Base-by-base conservation (phyloP, 345 rosid species). In the Trapa incisa region DNA sequence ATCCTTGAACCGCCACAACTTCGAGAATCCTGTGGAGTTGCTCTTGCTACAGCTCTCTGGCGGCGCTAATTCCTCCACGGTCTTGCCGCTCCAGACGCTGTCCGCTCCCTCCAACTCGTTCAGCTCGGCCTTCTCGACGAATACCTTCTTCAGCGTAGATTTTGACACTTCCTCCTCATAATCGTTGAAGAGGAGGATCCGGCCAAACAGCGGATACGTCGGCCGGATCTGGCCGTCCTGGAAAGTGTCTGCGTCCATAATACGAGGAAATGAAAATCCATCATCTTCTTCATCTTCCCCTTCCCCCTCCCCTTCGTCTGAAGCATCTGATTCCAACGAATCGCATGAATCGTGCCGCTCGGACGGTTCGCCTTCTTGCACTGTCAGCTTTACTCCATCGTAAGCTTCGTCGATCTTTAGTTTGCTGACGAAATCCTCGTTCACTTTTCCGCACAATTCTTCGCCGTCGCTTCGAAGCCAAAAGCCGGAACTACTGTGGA, bases 11-110 rank as follows among this genome's bases (percentile, higher is more conserved):
- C 82, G 68, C 81, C 84, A 76, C 8, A 80, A 77, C 84, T 75
- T 84, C 29, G 82, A 81, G 74, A 78, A 81, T 62, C 86, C 86
- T 29, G 84, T 84, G 37, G 85, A 84, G 76, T 78, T 78, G 76
- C 88, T 84, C 77, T 84, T 84, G 66, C 72, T 69, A 56, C 82
- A 80, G 0, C 41, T 42, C 65, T 66, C 78, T 39, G 74, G 74
- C 47, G 76, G 29, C 43, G 80, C 58, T 45, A 75, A 62, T 53
- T 32, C 73, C n/a, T 72, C 61, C 58, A 73, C 72, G 4, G 76
- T 68, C 52, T 66, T 79, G 61, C 77, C 70, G 58, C 29, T 53
- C 88, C 85, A 82, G 67, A 50, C 61, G 75, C 88, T 75, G 83
- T 57, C 67, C 39, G 82, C 76, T 13, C 76, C 86, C 14, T 37